Evolutionary conservation across 768 basidiomycete species (phyloP).

Genomic region (Fomitopsis pulvina): DNA sequence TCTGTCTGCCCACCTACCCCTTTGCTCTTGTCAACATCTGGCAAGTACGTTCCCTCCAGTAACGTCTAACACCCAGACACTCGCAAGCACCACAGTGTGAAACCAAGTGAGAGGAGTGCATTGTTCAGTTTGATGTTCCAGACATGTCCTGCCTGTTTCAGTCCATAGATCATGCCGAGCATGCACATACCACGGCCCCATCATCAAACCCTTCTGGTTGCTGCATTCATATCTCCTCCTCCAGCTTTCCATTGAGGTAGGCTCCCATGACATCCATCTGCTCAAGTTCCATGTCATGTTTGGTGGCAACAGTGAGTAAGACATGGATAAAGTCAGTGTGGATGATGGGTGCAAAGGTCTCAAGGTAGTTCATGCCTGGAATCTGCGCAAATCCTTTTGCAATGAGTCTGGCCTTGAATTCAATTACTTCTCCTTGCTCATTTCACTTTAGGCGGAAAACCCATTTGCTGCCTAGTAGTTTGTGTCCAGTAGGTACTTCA

Average conservation of each 20-base stretch:
- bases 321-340: neutral
- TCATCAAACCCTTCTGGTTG: conserved; percentile 9
- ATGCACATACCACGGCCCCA: too few species aligned
- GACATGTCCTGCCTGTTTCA: too few species aligned
- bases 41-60: too few species aligned
- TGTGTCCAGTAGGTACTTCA: conserved; percentile 2
- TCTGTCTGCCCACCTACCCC: too few species aligned
- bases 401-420: conserved; percentile 33
- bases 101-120: too few species aligned
- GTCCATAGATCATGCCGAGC: too few species aligned
- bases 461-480: conserved; percentile 19
- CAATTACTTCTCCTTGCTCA: conserved; percentile 2
- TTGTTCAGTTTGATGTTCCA: too few species aligned
- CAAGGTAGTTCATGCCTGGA: conserved; percentile 19
- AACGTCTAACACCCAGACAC: too few species aligned
- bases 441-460: conserved; percentile 24
- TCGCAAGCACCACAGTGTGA: too few species aligned
- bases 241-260: too few species aligned
- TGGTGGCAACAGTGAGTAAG: neutral
- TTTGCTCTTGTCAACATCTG: too few species aligned
- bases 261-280: conserved; percentile 1
- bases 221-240: conserved; percentile 22
- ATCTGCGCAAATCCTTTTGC: conserved; percentile 33
- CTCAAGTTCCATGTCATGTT: neutral
- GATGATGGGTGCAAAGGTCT: too few species aligned